Evolutionary conservation across 163 green algal genomes (phyloP), one percentile per base, ranked within the genome.

Genomic region (Picocystis sp.): DNA sequence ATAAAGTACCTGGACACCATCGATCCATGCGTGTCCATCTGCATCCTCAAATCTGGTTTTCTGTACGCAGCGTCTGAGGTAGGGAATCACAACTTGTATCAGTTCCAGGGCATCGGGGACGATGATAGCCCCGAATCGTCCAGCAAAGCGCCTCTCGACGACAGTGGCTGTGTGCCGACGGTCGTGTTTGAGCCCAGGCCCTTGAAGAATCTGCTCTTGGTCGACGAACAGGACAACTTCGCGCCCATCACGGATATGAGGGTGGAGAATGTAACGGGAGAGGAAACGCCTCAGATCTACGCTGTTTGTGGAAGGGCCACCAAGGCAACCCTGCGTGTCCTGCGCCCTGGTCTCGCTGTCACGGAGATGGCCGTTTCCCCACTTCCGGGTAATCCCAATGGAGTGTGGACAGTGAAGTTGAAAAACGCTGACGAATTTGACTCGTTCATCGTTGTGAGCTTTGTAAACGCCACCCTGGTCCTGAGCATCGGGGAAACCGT

Each of bases 1-100:
- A 67, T 97, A 54, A 89, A 92, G 68, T 96, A 96, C 75, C 97
- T 97, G 74, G 89, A 98, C 76, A 93, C 84, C 22, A 80, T 98
- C 17, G 80, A 89, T 10, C 60, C 79, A 23, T 81, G 66, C 66
- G 58, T 58, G 47, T 83, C 77, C 24, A 78, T 98, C n/a, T 88
- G 76, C 55, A 79, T 97, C 34, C 70, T 96, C 50, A 86, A 89
- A 59, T 91, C 78, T n/a, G 89, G 89, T 35, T 96, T 95, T 74
- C 78, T 98, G 13, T 96, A 96, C 65, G 80, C 86, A 0, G 87
- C 82, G 24, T 88, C 81, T 38, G 89, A 98, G 72, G 85, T 81
- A 56, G 88, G 89, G 45, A 91, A 96, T 73, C 89, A 97, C 65
- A 81, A 72, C 11, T 77, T 97, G 14, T 97, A 97, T 74, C 86